Percentiles rank a stretch among this genome's conserved stretches.
Conservation (phyloP, 176 grass and related monocot genomes). For the Phyllostachys edulis region DNA sequence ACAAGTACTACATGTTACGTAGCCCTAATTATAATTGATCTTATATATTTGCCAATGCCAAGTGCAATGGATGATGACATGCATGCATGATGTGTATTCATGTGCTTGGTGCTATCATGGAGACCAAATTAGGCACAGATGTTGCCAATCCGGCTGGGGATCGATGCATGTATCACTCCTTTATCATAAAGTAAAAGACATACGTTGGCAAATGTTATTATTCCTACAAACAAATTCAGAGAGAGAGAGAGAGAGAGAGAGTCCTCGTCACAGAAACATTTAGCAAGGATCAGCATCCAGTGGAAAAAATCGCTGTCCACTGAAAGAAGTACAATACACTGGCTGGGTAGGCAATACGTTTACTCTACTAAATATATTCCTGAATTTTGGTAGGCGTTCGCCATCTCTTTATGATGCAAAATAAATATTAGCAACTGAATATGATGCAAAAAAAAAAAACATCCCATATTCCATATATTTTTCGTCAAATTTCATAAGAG, state of each 20-base stretch:
- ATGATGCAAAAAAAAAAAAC: not conserved
- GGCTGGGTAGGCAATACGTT: not conserved
- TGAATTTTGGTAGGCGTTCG: not conserved
- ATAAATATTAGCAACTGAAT: not conserved
- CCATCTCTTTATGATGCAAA: not conserved
- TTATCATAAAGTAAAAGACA: not conserved
- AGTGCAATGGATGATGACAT: not conserved
- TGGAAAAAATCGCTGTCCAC: conserved; percentile 12
- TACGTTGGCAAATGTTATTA: conserved; percentile 14
- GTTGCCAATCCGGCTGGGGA: not conserved
- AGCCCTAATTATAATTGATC: not conserved
- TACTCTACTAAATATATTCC: not conserved
- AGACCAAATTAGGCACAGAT: conserved; percentile 35
- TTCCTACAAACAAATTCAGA: conserved; percentile 22
- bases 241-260: not conserved
- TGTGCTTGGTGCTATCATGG: conserved; percentile 32
- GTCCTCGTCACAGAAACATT: conserved; percentile 27
- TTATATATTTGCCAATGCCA: not conserved
- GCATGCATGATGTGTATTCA: not conserved
- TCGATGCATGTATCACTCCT: conserved; percentile 24
- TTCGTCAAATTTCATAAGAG: too few relatives aligned
- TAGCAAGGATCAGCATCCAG: conserved; percentile 6
- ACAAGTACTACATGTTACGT: not conserved
- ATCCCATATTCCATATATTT: not conserved
- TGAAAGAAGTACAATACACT: not conserved